Base-by-base conservation (phyloP, 768 basidiomycete genomes). In the Russula olivacea region DNA sequence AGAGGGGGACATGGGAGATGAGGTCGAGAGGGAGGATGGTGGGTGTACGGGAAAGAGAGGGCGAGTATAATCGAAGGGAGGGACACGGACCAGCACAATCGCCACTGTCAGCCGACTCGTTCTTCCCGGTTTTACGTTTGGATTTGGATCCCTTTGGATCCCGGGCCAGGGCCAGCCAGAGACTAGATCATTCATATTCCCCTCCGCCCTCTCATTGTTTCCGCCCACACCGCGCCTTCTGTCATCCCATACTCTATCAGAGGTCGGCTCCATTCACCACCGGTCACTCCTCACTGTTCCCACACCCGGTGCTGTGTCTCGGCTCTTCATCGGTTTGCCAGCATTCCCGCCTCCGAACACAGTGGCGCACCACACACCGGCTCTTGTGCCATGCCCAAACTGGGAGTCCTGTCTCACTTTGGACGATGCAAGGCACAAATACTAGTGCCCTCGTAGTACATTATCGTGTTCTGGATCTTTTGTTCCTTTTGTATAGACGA, bases 91-190 rank as follows among this genome's bases (percentile, higher is more conserved):
- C 36, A 36, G 36, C 36, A 36, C 63, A 64, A 64, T 59, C 63
- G 63, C 58, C 63, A 59, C 62, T 21, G 58, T 63, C 58, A 63
- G 62, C 62, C 62, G 57, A 63, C 62, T 41, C 59, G 52, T 40
- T 55, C 38, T 40, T 40, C 38, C 38, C 14, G 38, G 30, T 34
- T 63, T 59, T 63, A 62, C 62, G 62, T 63, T 58, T 63, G 23
- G 12, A 2, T 36, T 30, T 30, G 30, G 30, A 30, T 30, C 30
- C 28, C 28, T 28, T n/a, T n/a, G n/a, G n/a, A n/a, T n/a, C 45
- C 45, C 10, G 45, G 45, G 45, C 50, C 28, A 28, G 50, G 17
- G 23, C 51, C 32, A 52, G 51, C 8, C 32, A 28, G 28, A 28
- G 28, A 28, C 28, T 12, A 52, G 51, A n/a, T 34, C 51, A 34